Base-by-base conservation (phyloP, 2,329 filamentous ascomycete species). In the Dactylellina leptospora region DNA sequence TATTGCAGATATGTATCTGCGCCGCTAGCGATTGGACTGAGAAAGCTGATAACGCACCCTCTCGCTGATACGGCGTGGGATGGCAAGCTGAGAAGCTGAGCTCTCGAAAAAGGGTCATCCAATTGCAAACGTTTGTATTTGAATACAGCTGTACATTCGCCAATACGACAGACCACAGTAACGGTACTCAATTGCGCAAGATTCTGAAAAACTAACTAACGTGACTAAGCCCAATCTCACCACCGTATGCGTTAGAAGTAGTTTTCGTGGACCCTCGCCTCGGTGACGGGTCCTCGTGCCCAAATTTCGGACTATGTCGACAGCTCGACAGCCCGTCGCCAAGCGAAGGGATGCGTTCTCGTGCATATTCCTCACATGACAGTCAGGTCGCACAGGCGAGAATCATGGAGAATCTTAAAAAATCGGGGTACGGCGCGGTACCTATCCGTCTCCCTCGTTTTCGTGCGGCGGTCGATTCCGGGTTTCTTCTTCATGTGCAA, bases 361-460 rank as follows among this genome's bases (percentile, higher is more conserved):
- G 55, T 70, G 64, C 40, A 20, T 70, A n/a, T 22, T 20, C 20
- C 64, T 69, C 64, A 70, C 64, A 70, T 70, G 64, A 70, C 33
- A 23, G 25, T 44, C 18, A 20, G 25, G 55, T 69, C 40, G 63
- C 47, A 62, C 64, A 68, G 51, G 61, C 47, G 27, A 48, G 27
- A 25, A 56, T 30, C 23, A 54, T 8, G 27, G 55, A 53, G 27
- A 25, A 38, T 22, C 40, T 33, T 28, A 13, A 40, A 28, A 45
- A 27, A 61, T 42, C 50, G 20, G 13, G 13, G 11, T 40, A 10
- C 18, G 11, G 48, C 33, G 23, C 62, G 33, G 64, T 55, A 42
- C 50, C 30, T 61, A 42, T 45, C 56, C 55, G 48, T 55, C 45
- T 47, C 9, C 22, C 3, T 10, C 25, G 30, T 56, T 53, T 56